Conservation (phyloP, 2,329 filamentous ascomycete species). For the Ophiostoma novo-ulmi region DNA sequence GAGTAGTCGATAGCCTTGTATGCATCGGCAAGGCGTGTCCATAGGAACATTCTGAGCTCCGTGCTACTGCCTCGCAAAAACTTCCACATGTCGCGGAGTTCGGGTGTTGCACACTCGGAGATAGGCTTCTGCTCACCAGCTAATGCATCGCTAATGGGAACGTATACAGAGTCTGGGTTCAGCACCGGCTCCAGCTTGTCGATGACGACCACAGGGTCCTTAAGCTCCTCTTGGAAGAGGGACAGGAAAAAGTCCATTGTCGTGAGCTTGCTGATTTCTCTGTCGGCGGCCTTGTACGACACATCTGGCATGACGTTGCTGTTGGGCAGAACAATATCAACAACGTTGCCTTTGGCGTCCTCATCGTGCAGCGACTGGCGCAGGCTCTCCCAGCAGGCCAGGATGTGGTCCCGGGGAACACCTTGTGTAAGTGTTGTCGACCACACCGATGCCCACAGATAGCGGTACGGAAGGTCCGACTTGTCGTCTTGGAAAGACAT, state of each 20-base stretch:
- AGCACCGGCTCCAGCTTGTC: conserved; percentile 89
- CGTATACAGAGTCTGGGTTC: conserved; percentile 59
- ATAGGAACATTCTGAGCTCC: conserved; percentile 78
- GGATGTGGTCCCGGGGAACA: conserved; percentile 52
- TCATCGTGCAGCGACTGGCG: conserved; percentile 46
- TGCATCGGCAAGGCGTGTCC: conserved; percentile 84
- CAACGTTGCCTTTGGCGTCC: conserved; percentile 31
- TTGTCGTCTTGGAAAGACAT: neutral
- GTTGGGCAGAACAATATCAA: conserved; percentile 58
- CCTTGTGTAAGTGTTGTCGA: conserved; percentile 49
- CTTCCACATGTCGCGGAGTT: conserved; percentile 72
- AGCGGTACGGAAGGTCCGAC: conserved; percentile 42
- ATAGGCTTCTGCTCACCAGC: conserved; percentile 37
- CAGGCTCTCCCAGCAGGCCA: conserved; percentile 55
- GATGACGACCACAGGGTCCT: conserved; percentile 78
- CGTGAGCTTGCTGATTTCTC: conserved; percentile 84
- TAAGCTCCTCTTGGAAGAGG: conserved; percentile 77
- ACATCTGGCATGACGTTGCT: conserved; percentile 86
- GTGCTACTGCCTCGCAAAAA: conserved; percentile 79
- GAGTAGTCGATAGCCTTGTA: conserved; percentile 79
- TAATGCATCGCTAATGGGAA: conserved; percentile 26
- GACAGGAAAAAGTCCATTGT: conserved; percentile 95
- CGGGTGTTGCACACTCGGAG: conserved; percentile 49
- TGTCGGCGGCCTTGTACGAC: conserved; percentile 74
- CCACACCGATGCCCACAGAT: conserved; percentile 54